Conservation (phyloP, 2,329 filamentous ascomycete genomes). For the Venturia effusa region DNA sequence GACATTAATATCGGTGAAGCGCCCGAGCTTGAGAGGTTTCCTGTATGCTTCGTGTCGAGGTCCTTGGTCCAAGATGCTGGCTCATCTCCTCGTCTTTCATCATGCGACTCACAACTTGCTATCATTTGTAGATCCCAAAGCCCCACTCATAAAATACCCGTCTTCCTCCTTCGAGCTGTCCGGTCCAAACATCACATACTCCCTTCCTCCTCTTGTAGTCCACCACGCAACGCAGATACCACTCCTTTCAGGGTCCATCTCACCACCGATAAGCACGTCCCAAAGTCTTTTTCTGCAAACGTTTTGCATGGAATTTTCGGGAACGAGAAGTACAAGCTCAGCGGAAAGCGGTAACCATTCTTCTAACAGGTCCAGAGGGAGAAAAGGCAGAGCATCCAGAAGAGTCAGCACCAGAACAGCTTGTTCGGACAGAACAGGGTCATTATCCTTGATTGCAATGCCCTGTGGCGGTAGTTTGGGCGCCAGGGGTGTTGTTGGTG, state of each 20-base stretch:
- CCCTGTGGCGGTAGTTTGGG: slow-evolving; percentile 11
- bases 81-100: not conserved
- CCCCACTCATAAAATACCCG: slow-evolving; percentile 45
- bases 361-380: slow-evolving; percentile 59
- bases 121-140: slow-evolving; percentile 26
- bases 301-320: slow-evolving; percentile 50
- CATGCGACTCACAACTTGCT: slow-evolving; percentile 37
- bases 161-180: slow-evolving; percentile 27
- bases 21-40: not conserved
- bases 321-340: slow-evolving; percentile 53
- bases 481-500: slow-evolving; percentile 35
- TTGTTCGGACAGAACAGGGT: slow-evolving; percentile 57
- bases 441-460: slow-evolving; percentile 24
- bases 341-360: slow-evolving; percentile 72
- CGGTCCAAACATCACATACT: slow-evolving; percentile 43
- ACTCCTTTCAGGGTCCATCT: slow-evolving; percentile 80
- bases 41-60: not conserved
- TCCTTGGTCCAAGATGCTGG: no score
- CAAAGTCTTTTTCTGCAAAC: slow-evolving; percentile 62
- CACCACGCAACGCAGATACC: slow-evolving; percentile 78
- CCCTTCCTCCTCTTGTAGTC: slow-evolving; percentile 54
- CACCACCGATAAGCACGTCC: slow-evolving; percentile 67
- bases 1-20: not conserved
- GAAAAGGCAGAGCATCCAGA: slow-evolving; percentile 65
- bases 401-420: slow-evolving; percentile 65